Evolutionary conservation across 768 basidiomycete genomes (phyloP).

Genomic region (Leccinum truebloodii): DNA sequence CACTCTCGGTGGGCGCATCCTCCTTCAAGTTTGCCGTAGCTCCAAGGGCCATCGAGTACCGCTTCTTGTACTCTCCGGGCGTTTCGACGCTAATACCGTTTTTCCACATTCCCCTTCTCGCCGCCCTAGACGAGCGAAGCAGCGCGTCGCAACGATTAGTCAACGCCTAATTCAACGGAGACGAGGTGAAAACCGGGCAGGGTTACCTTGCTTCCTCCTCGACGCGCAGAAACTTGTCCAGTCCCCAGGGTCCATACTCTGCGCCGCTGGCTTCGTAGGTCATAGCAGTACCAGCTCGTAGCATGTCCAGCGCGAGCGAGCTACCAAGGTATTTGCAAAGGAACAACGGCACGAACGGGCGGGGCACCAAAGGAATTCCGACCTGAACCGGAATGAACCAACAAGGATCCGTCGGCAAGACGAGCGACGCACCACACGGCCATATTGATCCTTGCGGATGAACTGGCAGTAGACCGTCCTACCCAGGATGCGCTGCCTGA

Average conservation of each 20-base stretch:
- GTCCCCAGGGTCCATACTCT: constrained; percentile 71
- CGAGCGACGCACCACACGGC: constrained; percentile 61
- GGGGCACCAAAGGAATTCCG: constrained; percentile 56
- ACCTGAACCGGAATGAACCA: constrained; percentile 47
- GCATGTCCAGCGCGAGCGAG: constrained; percentile 69
- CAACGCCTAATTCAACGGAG: not conserved
- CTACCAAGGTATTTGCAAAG: constrained; percentile 42
- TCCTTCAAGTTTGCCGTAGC: constrained; percentile 1
- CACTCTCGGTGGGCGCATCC: not conserved
- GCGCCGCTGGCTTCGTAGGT: constrained; percentile 79
- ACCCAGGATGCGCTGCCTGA: constrained; percentile 56
- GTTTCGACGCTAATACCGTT: constrained; percentile 55
- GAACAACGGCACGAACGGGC: constrained; percentile 50
- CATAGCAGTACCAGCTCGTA: constrained; percentile 73
- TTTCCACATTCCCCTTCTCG: constrained; percentile 76
- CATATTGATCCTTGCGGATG: constrained; percentile 78
- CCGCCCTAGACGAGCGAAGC: constrained; percentile 41
- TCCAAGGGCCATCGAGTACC: constrained; percentile 41
- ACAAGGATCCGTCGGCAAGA: not conserved
- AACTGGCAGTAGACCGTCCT: constrained; percentile 71
- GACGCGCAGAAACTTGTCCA: constrained; percentile 59
- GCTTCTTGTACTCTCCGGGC: constrained; percentile 80
- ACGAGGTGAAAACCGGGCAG: not conserved
- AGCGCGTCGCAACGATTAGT: not conserved
- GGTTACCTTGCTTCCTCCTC: constrained; percentile 68